A percentile compares a stretch with the other conserved stretches of the same genome.
Evolutionary conservation across 768 basidiomycete genomes (phyloP).

Genomic region (Podaxis sp.): DNA sequence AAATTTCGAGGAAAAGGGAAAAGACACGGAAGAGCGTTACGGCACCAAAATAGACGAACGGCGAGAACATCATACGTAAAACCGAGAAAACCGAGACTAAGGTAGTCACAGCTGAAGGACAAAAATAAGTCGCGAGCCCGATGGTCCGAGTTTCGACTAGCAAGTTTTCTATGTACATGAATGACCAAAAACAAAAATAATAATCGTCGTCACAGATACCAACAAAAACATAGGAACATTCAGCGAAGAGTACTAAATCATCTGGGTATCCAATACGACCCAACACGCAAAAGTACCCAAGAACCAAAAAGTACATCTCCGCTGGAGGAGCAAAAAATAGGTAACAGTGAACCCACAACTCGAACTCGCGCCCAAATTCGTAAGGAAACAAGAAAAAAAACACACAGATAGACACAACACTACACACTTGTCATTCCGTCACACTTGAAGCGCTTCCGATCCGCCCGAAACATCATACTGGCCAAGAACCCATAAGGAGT

Average conservation of each 20-base stretch:
- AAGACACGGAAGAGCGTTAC: not conserved
- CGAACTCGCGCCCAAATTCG: not conserved
- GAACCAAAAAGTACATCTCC: not conserved
- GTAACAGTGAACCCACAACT: constrained; percentile 1
- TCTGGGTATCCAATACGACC: not conserved
- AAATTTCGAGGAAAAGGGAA: not conserved
- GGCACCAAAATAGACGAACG: not conserved
- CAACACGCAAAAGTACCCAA: not conserved
- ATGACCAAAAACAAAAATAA: not conserved
- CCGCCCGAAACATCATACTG: constrained; percentile 2
- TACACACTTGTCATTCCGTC: not conserved
- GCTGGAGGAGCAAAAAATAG: constrained; percentile 9
- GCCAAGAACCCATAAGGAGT: constrained; percentile 18
- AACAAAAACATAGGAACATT: not conserved
- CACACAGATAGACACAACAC: constrained; percentile 1
- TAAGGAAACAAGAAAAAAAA: not conserved
- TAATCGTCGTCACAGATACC: not conserved
- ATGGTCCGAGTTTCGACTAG: not conserved
- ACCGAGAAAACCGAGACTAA: not conserved
- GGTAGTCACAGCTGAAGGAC: not conserved
- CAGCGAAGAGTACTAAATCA: not conserved
- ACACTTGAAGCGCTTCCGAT: not conserved
- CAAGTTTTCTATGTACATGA: not conserved
- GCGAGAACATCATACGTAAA: not conserved
- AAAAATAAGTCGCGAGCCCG: not conserved